Evolutionary conservation across 768 basidiomycete species (phyloP).

Genomic region (Lentinula sp.): DNA sequence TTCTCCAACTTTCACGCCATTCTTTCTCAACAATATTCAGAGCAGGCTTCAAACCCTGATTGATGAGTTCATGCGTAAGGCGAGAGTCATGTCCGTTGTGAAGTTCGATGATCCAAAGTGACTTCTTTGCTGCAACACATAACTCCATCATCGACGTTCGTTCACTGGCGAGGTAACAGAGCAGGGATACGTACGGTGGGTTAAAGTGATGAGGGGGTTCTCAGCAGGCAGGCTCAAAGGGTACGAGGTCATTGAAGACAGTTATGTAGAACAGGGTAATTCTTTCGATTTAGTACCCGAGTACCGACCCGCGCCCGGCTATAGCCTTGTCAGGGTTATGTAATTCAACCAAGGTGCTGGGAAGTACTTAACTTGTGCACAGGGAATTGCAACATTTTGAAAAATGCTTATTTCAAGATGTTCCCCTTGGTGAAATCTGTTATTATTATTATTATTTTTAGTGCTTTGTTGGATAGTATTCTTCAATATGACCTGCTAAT

Average conservation of each 20-base stretch:
- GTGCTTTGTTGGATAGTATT: no score
- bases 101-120: slow-evolving; percentile 73
- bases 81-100: slow-evolving; percentile 76
- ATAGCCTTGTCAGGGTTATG: neutral
- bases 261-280: neutral
- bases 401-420: no score
- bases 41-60: slow-evolving; percentile 59
- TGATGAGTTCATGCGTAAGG: slow-evolving; percentile 51
- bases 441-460: no score
- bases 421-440: no score
- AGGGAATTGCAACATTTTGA: no score
- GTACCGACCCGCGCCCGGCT: neutral
- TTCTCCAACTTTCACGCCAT: slow-evolving; percentile 54
- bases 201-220: slow-evolving; percentile 57
- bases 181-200: slow-evolving; percentile 43
- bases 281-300: neutral
- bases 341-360: neutral
- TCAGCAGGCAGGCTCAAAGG: slow-evolving; percentile 43
- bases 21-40: slow-evolving; percentile 67
- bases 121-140: slow-evolving; percentile 40
- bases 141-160: neutral
- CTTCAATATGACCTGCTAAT: neutral
- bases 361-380: no score
- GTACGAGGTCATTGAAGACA: slow-evolving; percentile 28
- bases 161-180: neutral